Evolutionary conservation across 2,329 filamentous ascomycete species (phyloP).

Genomic region (Colletotrichum acutatum): DNA sequence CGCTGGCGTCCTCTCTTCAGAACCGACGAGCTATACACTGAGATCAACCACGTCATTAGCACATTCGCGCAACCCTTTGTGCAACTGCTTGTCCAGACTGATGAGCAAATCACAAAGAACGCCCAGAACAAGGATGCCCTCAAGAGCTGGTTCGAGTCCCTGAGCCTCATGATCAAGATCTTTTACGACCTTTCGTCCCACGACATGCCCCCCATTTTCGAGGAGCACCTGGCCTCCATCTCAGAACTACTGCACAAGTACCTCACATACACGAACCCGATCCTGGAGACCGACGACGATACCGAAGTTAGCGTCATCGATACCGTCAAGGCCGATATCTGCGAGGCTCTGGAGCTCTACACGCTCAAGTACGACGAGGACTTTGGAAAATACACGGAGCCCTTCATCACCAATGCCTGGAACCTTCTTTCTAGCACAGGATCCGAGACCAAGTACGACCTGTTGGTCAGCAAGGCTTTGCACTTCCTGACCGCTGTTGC

Average conservation of each 20-base stretch:
- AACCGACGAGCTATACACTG: constrained; percentile 90
- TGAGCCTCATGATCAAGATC: constrained; percentile 91
- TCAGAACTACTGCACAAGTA: constrained; percentile 90
- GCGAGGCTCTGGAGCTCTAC: constrained; percentile 89
- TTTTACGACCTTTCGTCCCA: constrained; percentile 98
- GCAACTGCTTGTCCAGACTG: constrained; percentile 78
- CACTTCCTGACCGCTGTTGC: constrained; percentile 95
- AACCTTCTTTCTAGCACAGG: constrained; percentile 88
- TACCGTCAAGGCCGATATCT: constrained; percentile 91
- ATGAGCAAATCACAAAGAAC: constrained; percentile 79
- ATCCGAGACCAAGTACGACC: constrained; percentile 90
- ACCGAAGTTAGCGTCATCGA: constrained; percentile 86
- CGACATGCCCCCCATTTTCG: constrained; percentile 93
- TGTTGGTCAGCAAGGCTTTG: constrained; percentile 91
- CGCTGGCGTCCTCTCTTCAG: constrained; percentile 95
- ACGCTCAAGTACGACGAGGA: constrained; percentile 96
- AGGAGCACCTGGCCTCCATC: constrained; percentile 84
- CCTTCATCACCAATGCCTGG: constrained; percentile 93
- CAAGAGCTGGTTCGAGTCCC: constrained; percentile 82
- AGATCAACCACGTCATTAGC: constrained; percentile 94
- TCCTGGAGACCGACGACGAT: constrained; percentile 89
- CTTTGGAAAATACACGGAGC: constrained; percentile 81
- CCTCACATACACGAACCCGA: constrained; percentile 85
- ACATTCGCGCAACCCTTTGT: constrained; percentile 89
- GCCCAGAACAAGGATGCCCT: constrained; percentile 79